Evolutionary conservation across 805 yeast genomes (phyloP), one percentile per base, ranked within the genome.

Genomic region (Lipomyces lipofer): DNA sequence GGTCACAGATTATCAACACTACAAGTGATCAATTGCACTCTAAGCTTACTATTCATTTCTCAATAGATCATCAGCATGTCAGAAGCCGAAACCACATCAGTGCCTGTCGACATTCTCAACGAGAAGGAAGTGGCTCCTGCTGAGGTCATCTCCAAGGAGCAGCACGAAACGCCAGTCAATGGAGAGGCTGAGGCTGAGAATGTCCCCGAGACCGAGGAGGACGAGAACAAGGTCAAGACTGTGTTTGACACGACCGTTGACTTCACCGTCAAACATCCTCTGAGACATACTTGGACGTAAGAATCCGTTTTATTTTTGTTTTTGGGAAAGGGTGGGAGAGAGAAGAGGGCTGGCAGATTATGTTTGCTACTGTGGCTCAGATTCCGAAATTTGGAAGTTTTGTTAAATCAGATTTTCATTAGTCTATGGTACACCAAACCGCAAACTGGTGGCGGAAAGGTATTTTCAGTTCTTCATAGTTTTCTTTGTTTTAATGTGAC

Each of bases 381-480:
- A n/a, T n/a, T n/a, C n/a, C n/a, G n/a, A n/a, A n/a, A n/a, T n/a
- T n/a, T n/a, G n/a, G n/a, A n/a, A n/a, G n/a, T n/a, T n/a, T n/a
- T n/a, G n/a, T n/a, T n/a, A n/a, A n/a, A n/a, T n/a, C n/a, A n/a
- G n/a, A n/a, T n/a, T n/a, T 35, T 42, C 73, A 92, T 97, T 97
- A 89, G 98, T 21, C 80, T 92, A 68, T 92, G 99, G 99, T 94
- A 89, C 79, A 88, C 96, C 56, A 90, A 90, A 76, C 98, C 99
- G 58, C 84, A 88, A 58, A 82, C 83, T 57, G 86, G 84, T 68
- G 78, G 77, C 62, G 58, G 40, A 62, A 32, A 76, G 76, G 58
- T 53, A 30, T 15, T 29, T 35, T n/a, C 12, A 2, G 3, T 13
- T 2, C 21, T 38, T 40, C 17, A 17, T 10, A 24, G 21, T 22